Base-by-base conservation (phyloP, 495 filamentous ascomycete genomes). In the Alectoria sarmentosa region DNA sequence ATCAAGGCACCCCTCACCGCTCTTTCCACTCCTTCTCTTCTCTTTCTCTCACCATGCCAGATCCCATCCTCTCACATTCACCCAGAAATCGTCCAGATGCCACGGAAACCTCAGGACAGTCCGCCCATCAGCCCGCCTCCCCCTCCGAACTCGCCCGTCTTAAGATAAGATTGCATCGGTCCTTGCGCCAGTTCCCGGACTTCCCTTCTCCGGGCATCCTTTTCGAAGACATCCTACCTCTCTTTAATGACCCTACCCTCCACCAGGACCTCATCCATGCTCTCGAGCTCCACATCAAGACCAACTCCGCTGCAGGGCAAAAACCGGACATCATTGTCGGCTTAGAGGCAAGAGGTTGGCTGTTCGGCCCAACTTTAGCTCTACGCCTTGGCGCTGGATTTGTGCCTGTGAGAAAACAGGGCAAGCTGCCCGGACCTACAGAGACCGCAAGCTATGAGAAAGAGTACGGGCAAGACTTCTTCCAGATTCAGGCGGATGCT, bases 221-320 rank as follows among this genome's bases (percentile, higher is more conserved):
- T 63, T 99, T 99, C 77, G 91, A 97, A 82, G 95, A 99, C 77
- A 97, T 99, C 78, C 86, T 99, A 65, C 95, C 94, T 39, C 87
- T 99, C 69, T 99, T 99, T 80, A 87, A 88, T 74, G 80, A 90
- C 69, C 84, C 85, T n/a, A 71, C 74, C 34, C 77, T 91, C 59
- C 94, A 97, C 77, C 79, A 80, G 62, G 80, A 84, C 34, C 86
- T 99, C 34, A 78, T 98, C 70, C 86, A 87, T 69, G 93, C 91
- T 28, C 86, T 98, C 65, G 90, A 96, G 75, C 82, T 97, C 68
- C 90, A 96, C 71, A 80, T 96, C 63, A 74, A 80, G 65, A 77
- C 83, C 58, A 71, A 71, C 65, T 78, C 78, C 70, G 73, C 75
- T 8, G 73, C 75, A 63, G 77, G 79, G 57, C 71, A 72, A 65